Evolutionary conservation across 1,284 basidiomycete species (phyloP).

Genomic region (Rhizoctonia solani): DNA sequence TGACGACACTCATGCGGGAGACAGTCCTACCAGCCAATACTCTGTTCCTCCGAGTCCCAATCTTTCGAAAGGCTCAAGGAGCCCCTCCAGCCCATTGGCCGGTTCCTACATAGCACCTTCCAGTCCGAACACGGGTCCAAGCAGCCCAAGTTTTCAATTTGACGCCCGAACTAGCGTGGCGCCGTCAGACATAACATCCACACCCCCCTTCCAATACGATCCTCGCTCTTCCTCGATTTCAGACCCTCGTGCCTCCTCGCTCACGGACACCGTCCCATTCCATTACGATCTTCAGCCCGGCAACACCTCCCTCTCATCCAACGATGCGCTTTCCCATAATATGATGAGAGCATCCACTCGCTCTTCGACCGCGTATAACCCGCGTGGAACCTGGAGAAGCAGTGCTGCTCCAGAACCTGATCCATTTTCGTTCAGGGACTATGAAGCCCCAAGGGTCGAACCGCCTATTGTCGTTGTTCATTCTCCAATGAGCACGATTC

Average conservation of each 20-base stretch:
- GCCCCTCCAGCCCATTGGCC: no score
- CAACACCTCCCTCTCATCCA: background rate
- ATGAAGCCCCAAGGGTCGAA: conserved; percentile 30
- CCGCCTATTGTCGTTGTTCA: conserved; percentile 31
- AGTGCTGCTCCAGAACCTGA: conserved; percentile 28
- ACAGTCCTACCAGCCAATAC: conserved; percentile 20
- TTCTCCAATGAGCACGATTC: conserved; percentile 32
- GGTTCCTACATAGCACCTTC: no score
- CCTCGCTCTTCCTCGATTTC: no score
- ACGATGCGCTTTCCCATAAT: no score
- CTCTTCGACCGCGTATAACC: conserved; percentile 25
- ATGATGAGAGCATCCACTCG: conserved; percentile 4
- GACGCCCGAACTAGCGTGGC: conserved; percentile 23
- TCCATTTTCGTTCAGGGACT: conserved; percentile 32
- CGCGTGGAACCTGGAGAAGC: conserved; percentile 31
- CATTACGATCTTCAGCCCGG: conserved; percentile 2
- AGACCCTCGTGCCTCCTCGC: conserved; percentile 16
- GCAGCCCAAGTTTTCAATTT: conserved; percentile 16
- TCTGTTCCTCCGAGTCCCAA: conserved; percentile 7
- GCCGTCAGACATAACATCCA: conserved; percentile 1
- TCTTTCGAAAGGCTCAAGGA: no score
- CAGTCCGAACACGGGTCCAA: background rate
- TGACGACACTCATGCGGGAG: conserved; percentile 27
- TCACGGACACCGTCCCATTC: conserved; percentile 11
- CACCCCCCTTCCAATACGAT: conserved; percentile 27